Evolutionary conservation across 345 rosid species (phyloP), one percentile per base, ranked within the genome.

Genomic region (Eucalyptus marginata): DNA sequence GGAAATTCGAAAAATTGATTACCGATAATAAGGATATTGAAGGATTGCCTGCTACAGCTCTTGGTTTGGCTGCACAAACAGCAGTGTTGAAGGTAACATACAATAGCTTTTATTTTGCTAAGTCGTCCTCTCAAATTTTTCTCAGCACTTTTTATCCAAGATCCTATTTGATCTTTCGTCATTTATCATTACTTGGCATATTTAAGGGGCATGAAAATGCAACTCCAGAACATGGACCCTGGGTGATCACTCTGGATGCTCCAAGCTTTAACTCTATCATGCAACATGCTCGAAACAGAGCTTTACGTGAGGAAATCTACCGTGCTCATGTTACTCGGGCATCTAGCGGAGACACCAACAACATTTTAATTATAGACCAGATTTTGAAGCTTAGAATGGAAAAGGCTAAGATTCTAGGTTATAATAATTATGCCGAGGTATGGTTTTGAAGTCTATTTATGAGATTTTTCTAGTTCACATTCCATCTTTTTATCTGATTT

Each of bases 21-120:
- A 95, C 94, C 6, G 95, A 96, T 92, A 95, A 96, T 92, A 95
- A 93, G 88, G 97, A 95, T 88, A 93, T 97, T 29, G 97, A 96
- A 44, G 99, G 99, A 79, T 90, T 97, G 94, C 97, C 99, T 22
- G 93, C 97, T 86, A 95, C 98, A 88, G 94, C 98, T 90, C 97
- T 97, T 91, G 98, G 96, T 33, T 89, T 97, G 90, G 96, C 97
- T 50, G 97, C 99, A 43, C 99, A 96, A 93, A 94, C 95, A 50
- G 99, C 98, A 86, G 96, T 92, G 33, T 94, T 98, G 85, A 96
- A 96, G 97, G 99, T 97, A 92, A 86, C 47, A 25, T 44, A 87
- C 89, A 50, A 87, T 29, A 62, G 33, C 40, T 86, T n/a, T 7
- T 1, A 49, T 3, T 11, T 83, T 52, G 22, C 13, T 51, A 31